Evolutionary conservation across 2,329 filamentous ascomycete species (phyloP).

Genomic region (Botryotinia convoluta): DNA sequence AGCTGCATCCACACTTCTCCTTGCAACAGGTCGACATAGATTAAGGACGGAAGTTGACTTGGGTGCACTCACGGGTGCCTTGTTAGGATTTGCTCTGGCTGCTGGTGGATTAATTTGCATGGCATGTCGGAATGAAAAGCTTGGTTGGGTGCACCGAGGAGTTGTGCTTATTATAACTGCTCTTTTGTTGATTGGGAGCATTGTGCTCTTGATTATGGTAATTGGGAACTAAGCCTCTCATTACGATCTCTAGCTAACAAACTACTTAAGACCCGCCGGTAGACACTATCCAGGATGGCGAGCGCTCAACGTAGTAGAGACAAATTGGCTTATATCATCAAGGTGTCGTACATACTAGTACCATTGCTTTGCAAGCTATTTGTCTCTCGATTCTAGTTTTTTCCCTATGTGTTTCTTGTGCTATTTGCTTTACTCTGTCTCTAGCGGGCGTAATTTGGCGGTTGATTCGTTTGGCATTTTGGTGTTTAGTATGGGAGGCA

Average conservation of each 20-base stretch:
- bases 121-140: conserved; percentile 49
- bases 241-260: background rate
- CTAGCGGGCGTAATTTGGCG: background rate
- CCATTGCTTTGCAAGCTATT: background rate
- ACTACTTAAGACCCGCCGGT: background rate
- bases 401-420: background rate
- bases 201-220: conserved; percentile 52
- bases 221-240: conserved; percentile 39
- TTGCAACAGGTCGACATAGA: conserved; percentile 65
- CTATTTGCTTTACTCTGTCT: background rate
- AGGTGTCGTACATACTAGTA: background rate
- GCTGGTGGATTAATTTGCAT: conserved; percentile 59
- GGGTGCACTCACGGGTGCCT: conserved; percentile 67
- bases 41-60: conserved; percentile 70
- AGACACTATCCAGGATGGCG: background rate
- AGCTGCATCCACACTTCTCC: conserved; percentile 61
- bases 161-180: conserved; percentile 47
- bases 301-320: background rate
- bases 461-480: background rate
- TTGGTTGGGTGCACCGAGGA: conserved; percentile 45
- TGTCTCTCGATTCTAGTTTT: background rate
- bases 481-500: background rate
- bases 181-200: conserved; percentile 49
- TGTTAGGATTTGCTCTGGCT: conserved; percentile 63
- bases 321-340: background rate